Percentiles rank a stretch among this genome's conserved stretches.
Conservation (phyloP, 1,284 basidiomycete species). For the Apiotrichum akiyoshidainum region DNA sequence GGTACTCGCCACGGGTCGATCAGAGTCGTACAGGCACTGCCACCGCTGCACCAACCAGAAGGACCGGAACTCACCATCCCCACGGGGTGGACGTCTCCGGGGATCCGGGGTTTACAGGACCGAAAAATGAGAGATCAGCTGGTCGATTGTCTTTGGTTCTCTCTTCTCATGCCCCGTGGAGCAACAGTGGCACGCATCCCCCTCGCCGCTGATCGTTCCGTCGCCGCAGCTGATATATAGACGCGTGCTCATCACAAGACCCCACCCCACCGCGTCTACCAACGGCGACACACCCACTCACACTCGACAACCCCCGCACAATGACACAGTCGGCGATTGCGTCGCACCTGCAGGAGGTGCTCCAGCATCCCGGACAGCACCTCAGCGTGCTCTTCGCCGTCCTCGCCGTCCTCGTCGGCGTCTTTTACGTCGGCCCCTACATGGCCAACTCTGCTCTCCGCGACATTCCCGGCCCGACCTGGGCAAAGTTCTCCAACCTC, state of each 20-base stretch:
- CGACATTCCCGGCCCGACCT: constrained; percentile 63
- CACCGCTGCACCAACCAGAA: no score
- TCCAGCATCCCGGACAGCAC: background rate
- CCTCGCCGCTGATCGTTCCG: no score
- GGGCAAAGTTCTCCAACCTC: constrained; percentile 69
- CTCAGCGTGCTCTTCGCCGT: constrained; percentile 1
- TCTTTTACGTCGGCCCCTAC: constrained; percentile 17
- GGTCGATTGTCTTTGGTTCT: background rate
- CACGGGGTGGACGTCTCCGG: background rate
- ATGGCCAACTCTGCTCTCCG: constrained; percentile 14
- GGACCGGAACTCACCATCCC: background rate
- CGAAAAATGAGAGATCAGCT: background rate
- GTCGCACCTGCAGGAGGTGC: background rate
- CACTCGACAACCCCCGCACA: background rate
- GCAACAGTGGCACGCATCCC: no score
- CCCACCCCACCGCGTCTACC: background rate
- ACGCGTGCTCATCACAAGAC: background rate
- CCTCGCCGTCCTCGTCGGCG: constrained; percentile 5
- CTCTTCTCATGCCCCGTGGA: no score
- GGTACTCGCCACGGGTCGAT: background rate
- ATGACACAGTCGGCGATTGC: constrained; percentile 2
- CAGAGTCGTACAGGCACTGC: no score
- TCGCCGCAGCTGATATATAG: no score
- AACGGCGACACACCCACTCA: no score
- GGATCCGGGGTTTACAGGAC: background rate